Percentiles rank a stretch among this genome's conserved stretches.
Evolutionary conservation across 129 eudicot genomes (phyloP).

Genomic region (Lactuca sativa): DNA sequence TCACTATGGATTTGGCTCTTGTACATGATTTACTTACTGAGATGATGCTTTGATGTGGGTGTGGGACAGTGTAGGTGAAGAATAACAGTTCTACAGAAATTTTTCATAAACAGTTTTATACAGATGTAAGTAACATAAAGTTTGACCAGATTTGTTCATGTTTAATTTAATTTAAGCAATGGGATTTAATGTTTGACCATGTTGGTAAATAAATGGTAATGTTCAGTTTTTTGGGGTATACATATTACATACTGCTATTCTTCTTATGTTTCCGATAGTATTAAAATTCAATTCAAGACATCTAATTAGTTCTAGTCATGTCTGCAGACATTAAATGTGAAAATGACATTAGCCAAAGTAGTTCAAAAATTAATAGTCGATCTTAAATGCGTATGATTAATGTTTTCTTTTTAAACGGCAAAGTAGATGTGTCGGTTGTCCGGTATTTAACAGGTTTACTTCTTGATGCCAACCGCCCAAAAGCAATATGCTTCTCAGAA

Average conservation of each 20-base stretch:
- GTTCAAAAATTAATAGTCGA: not conserved
- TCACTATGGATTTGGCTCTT: not conserved
- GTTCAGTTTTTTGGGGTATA: not conserved
- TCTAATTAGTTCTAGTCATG: not conserved
- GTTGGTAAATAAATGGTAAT: too few species aligned
- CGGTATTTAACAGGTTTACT: too few species aligned
- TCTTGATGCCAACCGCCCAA: too few species aligned
- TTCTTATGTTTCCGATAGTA: not conserved
- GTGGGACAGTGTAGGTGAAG: not conserved
- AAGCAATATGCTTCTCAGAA: too few species aligned
- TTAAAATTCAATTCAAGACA: not conserved
- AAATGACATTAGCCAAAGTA: not conserved
- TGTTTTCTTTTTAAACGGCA: too few species aligned
- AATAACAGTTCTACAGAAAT: not conserved
- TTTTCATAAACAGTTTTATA: slow-evolving; percentile 5
- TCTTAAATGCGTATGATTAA: not conserved
- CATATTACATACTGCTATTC: not conserved
- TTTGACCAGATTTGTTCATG: slow-evolving; percentile 29
- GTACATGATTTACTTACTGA: too few species aligned
- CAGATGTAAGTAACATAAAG: slow-evolving; percentile 35
- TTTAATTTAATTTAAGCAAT: slow-evolving; percentile 33
- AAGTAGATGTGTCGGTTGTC: too few species aligned
- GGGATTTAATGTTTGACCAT: slow-evolving; percentile 23
- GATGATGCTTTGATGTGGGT: not conserved
- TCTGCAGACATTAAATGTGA: not conserved